phyloP scores from a whole-genome alignment of 768 basidiomycete species.

The Pleurotus platypus region DNA sequence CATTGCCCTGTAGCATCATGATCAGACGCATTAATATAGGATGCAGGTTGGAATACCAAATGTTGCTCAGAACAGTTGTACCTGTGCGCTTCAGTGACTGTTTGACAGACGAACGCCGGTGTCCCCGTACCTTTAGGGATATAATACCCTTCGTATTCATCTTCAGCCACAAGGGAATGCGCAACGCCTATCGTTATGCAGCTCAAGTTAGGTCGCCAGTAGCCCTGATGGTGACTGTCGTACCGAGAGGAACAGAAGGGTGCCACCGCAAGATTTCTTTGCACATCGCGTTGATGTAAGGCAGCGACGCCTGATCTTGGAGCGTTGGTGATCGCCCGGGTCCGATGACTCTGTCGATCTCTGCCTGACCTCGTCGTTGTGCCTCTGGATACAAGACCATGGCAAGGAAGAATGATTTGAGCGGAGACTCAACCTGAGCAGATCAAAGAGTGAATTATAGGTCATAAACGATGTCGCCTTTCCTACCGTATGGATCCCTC shows the following conservation, averaged over 20 bases:
- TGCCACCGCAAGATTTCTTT: conserved; percentile 19
- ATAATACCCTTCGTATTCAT: conserved; percentile 1
- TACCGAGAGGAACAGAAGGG: conserved; percentile 16
- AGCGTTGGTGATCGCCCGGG: conserved; percentile 14
- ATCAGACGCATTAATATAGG: background rate
- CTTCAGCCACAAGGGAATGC: conserved; percentile 1
- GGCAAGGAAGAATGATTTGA: conserved; percentile 12
- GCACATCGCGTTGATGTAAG: conserved; percentile 11
- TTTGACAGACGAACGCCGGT: background rate
- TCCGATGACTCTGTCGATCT: conserved; percentile 19
- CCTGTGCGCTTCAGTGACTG: conserved; percentile 3
- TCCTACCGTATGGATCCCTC: conserved; percentile 3
- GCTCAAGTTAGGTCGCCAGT: background rate
- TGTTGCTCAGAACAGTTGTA: background rate
- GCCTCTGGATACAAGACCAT: conserved; percentile 16
- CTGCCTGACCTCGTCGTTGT: conserved; percentile 13
- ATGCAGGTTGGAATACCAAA: background rate
- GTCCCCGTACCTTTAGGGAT: conserved; percentile 1
- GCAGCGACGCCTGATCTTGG: conserved; percentile 8
- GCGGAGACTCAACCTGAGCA: background rate
- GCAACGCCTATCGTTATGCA: background rate
- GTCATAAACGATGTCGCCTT: background rate
- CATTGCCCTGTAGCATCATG: background rate
- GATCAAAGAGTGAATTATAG: background rate
- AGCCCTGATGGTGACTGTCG: background rate